Conservation (phyloP, 2,329 filamentous ascomycete species). For the Alternaria triticina region DNA sequence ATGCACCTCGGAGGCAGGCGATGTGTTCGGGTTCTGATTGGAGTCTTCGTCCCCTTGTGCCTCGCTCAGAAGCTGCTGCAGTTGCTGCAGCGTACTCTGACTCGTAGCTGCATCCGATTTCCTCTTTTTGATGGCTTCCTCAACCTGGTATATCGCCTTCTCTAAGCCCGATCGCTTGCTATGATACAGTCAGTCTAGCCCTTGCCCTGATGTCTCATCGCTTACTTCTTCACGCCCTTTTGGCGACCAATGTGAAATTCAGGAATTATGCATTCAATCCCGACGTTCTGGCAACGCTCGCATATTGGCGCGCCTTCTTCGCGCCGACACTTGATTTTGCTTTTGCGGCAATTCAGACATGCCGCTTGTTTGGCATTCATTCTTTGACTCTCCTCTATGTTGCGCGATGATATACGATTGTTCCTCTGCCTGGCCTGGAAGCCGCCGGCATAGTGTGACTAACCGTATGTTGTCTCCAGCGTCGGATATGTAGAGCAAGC, state of each 20-base stretch:
- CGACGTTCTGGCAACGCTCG: constrained; percentile 65
- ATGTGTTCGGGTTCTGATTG: background rate
- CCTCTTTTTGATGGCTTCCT: constrained; percentile 62
- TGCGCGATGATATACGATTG: background rate
- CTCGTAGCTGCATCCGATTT: constrained; percentile 32
- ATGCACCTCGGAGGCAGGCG: background rate
- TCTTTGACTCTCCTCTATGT: background rate
- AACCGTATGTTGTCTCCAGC: background rate
- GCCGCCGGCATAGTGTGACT: constrained; percentile 1
- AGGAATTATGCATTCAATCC: constrained; percentile 69
- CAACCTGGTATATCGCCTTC: constrained; percentile 76
- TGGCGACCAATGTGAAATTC: constrained; percentile 73
- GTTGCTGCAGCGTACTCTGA: constrained; percentile 34
- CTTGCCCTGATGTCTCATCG: background rate
- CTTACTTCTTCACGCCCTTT: constrained; percentile 78
- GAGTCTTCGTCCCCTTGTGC: constrained; percentile 47
- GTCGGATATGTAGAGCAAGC: background rate
- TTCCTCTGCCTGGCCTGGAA: background rate
- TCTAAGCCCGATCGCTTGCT: constrained; percentile 78
- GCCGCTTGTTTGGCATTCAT: constrained; percentile 56
- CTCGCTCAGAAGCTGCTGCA: constrained; percentile 60
- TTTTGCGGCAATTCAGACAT: constrained; percentile 69
- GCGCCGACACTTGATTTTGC: constrained; percentile 67
- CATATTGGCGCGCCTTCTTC: constrained; percentile 63
- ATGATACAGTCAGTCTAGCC: constrained; percentile 9